A percentile compares a stretch with the other conserved stretches of the same genome.
These are phyloP conservation scores for Backusella tuberculispora DNA, from an alignment of 192 early-diverging fungal species.

Conservation along the genomic window DNA sequence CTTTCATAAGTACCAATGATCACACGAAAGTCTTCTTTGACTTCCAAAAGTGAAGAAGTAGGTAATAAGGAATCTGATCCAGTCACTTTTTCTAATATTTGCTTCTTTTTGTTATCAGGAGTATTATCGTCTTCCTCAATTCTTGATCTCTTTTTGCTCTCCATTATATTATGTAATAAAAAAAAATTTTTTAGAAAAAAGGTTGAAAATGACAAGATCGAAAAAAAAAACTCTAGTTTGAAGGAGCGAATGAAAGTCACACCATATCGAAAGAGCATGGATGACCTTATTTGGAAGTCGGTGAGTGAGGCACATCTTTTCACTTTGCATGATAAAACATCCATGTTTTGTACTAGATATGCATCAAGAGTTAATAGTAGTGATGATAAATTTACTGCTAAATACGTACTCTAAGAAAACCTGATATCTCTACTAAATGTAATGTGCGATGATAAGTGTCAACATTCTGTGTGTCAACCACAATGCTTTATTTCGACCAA, in stretches of 20 bases:
- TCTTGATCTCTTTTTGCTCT: constrained; percentile 25
- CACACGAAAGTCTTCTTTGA: constrained; percentile 60
- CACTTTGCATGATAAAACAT: no score
- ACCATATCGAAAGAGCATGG: background rate
- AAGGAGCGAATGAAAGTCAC: background rate
- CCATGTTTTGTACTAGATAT: no score
- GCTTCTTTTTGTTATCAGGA: background rate
- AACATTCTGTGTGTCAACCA: no score
- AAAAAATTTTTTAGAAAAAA: background rate
- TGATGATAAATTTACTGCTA: no score
- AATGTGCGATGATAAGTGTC: no score
- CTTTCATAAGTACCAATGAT: constrained; percentile 94
- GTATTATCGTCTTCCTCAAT: background rate
- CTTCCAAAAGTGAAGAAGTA: background rate
- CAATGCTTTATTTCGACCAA: no score
- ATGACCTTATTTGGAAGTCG: background rate
- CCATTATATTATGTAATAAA: background rate
- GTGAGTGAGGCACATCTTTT: background rate
- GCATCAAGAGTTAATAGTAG: no score
- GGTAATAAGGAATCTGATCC: constrained; percentile 14
- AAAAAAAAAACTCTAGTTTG: background rate
- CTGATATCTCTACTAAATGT: no score
- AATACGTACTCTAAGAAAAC: no score
- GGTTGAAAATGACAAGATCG: background rate
- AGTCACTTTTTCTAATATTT: background rate